A percentile compares a stretch with the other conserved stretches of the same genome.
phyloP scores from a whole-genome alignment of 805 yeast genomes.

The Yarrowia deformans region DNA sequence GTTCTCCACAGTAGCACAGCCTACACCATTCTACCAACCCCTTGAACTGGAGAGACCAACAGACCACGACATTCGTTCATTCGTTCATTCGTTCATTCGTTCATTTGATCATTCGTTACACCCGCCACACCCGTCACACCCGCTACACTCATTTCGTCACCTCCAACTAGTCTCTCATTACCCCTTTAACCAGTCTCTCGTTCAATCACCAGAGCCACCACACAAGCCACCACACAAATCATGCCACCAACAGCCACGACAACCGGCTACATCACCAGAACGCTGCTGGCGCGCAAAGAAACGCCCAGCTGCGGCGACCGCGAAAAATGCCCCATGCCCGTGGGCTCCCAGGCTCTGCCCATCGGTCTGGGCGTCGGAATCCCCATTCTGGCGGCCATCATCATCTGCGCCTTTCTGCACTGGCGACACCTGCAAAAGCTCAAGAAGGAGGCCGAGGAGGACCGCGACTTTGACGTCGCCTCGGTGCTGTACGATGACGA shows the following conservation, averaged over 20 bases:
- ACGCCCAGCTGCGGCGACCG: conserved; percentile 38
- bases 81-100: not conserved
- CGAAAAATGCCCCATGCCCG: conserved; percentile 44
- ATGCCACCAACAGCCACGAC: conserved; percentile 11
- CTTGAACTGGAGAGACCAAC: no score
- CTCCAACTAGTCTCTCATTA: no score
- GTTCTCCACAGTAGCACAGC: no score
- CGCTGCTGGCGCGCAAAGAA: conserved; percentile 26
- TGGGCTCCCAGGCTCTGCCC: conserved; percentile 42
- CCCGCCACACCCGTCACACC: no score
- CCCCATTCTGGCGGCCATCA: conserved; percentile 50
- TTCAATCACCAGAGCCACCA: not conserved
- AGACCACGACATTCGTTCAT: not conserved
- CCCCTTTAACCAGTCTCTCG: not conserved
- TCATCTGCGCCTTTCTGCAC: conserved; percentile 49
- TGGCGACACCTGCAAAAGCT: conserved; percentile 48
- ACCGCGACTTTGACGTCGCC: conserved; percentile 51
- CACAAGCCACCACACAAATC: not conserved
- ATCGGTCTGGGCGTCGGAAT: conserved; percentile 53
- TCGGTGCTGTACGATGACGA: conserved; percentile 46
- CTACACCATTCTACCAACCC: no score
- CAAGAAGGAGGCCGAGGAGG: conserved; percentile 50
- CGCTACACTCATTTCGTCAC: no score
- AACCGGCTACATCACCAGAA: not conserved
- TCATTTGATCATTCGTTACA: not conserved